Evolutionary conservation across 169 alveolate genomes (phyloP), one percentile per base, ranked within the genome.

Genomic region (Amoebophrya sp.): DNA sequence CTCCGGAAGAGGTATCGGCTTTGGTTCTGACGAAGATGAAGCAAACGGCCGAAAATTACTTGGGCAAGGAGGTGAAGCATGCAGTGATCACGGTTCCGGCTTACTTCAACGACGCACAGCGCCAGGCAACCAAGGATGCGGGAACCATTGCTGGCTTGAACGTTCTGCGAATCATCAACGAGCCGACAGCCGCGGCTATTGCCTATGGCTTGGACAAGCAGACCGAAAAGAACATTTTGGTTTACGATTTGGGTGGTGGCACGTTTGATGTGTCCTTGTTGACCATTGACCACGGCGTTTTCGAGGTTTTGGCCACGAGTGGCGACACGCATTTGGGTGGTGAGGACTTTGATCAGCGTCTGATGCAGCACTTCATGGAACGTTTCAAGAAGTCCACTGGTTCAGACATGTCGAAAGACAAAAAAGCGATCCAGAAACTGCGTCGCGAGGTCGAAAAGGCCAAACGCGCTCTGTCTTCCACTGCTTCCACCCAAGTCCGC

Each of bases 221-320:
- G 94, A 98, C 89, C 97, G 98, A 65, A 98, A 97, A 95, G 99
- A 98, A 91, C 95, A n/a, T n/a, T n/a, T n/a, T n/a, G n/a, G n/a
- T n/a, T n/a, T n/a, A n/a, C n/a, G n/a, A n/a, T n/a, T n/a, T 98
- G 91, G 99, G 99, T 90, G 99, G 99, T 92, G 99, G 99, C 91
- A 98, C 99, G 89, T 98, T 98, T 95, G 99, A 98, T 97, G 99
- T 98, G 41, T 96, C 99, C 41, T 94, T 98, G 40, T 94, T 98
- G 92, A 96, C 99, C 92, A 97, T 98, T 92, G 99, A 98, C 93
- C 98, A 98, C 90, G 99, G 99, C 90, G 97, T 97, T 40, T 97
- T 97, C 95, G 99, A 98, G 94, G 99, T 98, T 40, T 96, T 96
- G 94, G 99, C 99, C 77, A 98, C 99, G 47, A 96, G 98, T 40